Conservation (phyloP, 2,329 filamentous ascomycete genomes). For the Ascochyta lentis region DNA sequence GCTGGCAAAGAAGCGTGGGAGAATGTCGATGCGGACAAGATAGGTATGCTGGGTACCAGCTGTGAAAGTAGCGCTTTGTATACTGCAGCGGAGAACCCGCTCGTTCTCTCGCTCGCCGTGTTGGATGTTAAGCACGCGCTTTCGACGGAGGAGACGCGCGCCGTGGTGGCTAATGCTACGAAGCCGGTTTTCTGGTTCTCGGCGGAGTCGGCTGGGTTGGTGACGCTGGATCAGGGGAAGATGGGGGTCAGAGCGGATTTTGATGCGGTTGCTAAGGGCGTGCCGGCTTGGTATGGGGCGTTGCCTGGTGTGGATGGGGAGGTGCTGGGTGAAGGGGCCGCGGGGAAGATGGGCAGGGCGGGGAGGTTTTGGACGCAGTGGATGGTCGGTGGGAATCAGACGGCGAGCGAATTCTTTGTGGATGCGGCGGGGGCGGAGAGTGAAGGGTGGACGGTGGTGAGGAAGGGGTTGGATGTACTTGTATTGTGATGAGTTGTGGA, state of each 20-base stretch:
- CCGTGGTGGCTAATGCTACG: background rate
- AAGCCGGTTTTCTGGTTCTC: background rate
- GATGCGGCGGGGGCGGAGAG: background rate
- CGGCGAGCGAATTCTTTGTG: background rate
- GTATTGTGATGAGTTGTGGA: background rate
- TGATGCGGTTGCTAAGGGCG: background rate
- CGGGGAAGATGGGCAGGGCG: constrained; percentile 2
- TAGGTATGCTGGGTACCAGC: background rate
- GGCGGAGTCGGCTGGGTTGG: background rate
- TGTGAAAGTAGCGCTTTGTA: background rate
- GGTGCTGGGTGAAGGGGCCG: background rate
- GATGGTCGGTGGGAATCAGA: constrained; percentile 1
- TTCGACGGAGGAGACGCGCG: background rate
- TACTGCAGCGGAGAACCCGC: background rate
- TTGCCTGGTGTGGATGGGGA: background rate
- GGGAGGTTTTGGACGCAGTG: constrained; percentile 2
- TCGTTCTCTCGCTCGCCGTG: background rate
- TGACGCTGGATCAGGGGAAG: background rate
- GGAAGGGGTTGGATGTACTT: constrained; percentile 3
- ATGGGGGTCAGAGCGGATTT: background rate
- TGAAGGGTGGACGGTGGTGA: background rate
- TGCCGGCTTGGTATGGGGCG: background rate
- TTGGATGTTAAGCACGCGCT: background rate
- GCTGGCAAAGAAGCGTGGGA: background rate
- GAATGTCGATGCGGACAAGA: background rate